Base-by-base conservation (phyloP, 108 stramenopile species). In the Fragilariopsis cylindrus region DNA sequence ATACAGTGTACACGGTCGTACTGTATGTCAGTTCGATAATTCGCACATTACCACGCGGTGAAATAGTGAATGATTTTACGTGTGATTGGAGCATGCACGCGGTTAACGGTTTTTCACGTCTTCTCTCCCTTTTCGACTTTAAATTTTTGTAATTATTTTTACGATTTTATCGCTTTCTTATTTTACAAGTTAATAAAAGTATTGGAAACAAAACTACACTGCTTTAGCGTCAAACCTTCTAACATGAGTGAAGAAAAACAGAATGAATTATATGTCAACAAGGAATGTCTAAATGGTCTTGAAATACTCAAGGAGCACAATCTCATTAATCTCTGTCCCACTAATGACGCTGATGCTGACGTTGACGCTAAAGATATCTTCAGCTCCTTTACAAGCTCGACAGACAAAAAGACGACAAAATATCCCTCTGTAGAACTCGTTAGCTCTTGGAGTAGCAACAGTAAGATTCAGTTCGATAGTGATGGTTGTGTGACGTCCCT, bases 391-490 rank as follows among this genome's bases (percentile, higher is more conserved):
- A 11, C 9, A 7, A 30, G 43, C 42, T 42, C 43, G 62, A 44
- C 43, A n/a, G 11, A 42, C 2, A 3, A 63, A 44, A 44, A 63
- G 7, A 30, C 30, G 30, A 30, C 30, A 30, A 63, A 45, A 3
- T 11, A 7, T 44, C 46, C 62, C 43, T 63, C 62, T 11, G 45
- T 12, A 3, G 62, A 63, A 63, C 43, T 63, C 7, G 45, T 49
- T n/a, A 13, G 15, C 7, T 58, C 67, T 4, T 68, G 67, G 67
- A 39, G 46, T 19, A 15, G 16, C 46, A 42, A 62, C 6, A 11
- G 16, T 19, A 57, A 48, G 49, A 12, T 77, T 3, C 42, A 58
- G 43, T 70, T 77, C 50, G 77, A 78, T 65, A 18, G 53, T 11
- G 43, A 63, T 44, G 70, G 71, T 5, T 64, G n/a, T 40, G 62